phyloP scores from a whole-genome alignment of 2,329 filamentous ascomycete species.

The Raffaelea arxii region DNA sequence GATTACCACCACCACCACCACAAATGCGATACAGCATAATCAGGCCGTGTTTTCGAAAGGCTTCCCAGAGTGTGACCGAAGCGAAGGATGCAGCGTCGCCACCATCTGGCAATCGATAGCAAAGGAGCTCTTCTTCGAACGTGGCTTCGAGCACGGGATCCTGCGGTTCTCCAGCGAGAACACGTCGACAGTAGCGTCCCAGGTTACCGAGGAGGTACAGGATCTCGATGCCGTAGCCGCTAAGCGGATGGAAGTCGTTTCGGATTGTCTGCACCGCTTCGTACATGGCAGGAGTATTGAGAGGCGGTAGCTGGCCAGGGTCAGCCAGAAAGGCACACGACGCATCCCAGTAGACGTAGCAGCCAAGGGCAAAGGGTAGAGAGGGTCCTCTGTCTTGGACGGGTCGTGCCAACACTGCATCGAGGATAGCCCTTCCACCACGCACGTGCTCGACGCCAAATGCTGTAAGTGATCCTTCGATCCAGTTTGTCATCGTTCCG shows the following conservation, averaged over 20 bases:
- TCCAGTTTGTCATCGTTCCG: neutral
- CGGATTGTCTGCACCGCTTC: neutral
- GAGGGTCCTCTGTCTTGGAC: no score
- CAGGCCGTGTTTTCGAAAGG: neutral
- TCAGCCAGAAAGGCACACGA: neutral
- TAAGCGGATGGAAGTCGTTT: neutral
- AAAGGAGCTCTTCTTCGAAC: neutral
- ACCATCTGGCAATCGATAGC: no score
- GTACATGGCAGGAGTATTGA: neutral
- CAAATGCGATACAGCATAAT: neutral
- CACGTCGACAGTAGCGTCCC: neutral
- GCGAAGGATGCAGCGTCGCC: no score
- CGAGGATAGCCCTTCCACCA: neutral
- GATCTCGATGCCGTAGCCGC: neutral
- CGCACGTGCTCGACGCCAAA: neutral
- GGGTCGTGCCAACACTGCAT: neutral
- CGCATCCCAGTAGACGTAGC: neutral
- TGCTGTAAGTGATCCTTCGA: neutral
- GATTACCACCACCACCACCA: no score
- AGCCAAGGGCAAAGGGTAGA: neutral
- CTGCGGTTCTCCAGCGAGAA: neutral
- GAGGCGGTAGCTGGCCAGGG: neutral
- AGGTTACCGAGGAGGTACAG: neutral
- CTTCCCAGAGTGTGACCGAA: no score
- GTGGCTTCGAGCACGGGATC: neutral